Evolutionary conservation across 2,329 filamentous ascomycete species (phyloP).

Genomic region (Penicillium concentricum): DNA sequence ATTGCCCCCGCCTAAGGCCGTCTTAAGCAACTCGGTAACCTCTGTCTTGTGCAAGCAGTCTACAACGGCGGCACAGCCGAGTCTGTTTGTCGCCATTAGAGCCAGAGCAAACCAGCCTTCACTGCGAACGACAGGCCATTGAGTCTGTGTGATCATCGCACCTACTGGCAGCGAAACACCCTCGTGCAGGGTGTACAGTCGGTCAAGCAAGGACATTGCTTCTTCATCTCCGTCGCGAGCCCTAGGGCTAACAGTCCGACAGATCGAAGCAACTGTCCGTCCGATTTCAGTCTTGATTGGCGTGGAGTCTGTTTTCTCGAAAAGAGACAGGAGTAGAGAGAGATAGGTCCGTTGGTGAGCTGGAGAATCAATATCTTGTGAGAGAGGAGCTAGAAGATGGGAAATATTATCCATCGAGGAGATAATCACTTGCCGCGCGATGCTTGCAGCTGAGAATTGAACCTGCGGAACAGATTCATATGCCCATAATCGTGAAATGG

Average conservation of each 20-base stretch:
- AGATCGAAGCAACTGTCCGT: constrained; percentile 47
- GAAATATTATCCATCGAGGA: constrained; percentile 40
- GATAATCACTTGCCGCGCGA: constrained; percentile 41
- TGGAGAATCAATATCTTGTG: constrained; percentile 29
- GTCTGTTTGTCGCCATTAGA: constrained; percentile 42
- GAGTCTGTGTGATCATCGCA: constrained; percentile 46
- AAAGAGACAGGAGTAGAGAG: constrained; percentile 43
- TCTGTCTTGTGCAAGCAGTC: constrained; percentile 38
- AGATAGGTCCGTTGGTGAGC: constrained; percentile 38
- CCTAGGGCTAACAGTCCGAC: constrained; percentile 39
- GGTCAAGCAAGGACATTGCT: constrained; percentile 27
- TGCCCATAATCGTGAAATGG: constrained; percentile 40
- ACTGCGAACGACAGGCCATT: constrained; percentile 49
- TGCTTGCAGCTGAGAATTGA: constrained; percentile 45
- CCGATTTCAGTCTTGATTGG: constrained; percentile 50
- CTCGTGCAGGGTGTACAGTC: constrained; percentile 37
- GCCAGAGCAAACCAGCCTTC: constrained; percentile 52
- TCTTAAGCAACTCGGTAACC: constrained; percentile 34
- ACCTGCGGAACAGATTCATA: constrained; percentile 46
- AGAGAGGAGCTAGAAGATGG: constrained; percentile 34
- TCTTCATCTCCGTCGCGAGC: constrained; percentile 23
- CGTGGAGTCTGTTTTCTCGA: constrained; percentile 42
- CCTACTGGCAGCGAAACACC: constrained; percentile 41
- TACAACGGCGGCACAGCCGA: constrained; percentile 34
- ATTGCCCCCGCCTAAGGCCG: constrained; percentile 26